phyloP scores from a whole-genome alignment of 768 basidiomycete genomes.

The Leccinum ochraceum region DNA sequence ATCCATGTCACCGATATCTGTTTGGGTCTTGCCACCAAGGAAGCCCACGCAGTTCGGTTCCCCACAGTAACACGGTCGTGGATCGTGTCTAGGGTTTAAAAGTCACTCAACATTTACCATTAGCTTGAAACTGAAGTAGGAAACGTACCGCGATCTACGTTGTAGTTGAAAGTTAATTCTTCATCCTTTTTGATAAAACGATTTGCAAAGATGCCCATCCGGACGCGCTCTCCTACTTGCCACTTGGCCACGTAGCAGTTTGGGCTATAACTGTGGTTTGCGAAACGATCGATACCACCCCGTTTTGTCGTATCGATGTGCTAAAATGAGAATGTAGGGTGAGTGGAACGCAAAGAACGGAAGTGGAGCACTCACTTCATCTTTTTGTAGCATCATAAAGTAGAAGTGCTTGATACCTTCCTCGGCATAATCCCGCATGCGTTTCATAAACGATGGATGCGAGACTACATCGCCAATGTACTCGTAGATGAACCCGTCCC shows the following conservation, averaged over 20 bases:
- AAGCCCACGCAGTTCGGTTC: conserved; percentile 94
- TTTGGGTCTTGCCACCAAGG: conserved; percentile 98
- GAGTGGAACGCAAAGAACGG: neutral
- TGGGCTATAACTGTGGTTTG: conserved; percentile 96
- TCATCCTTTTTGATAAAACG: conserved; percentile 73
- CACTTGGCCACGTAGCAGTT: conserved; percentile 99
- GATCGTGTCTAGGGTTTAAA: conserved; percentile 67
- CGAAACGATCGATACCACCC: conserved; percentile 95
- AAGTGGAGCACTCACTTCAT: conserved; percentile 64
- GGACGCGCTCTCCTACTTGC: conserved; percentile 85
- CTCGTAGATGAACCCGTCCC: conserved; percentile 94
- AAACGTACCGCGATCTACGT: conserved; percentile 91
- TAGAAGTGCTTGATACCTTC: conserved; percentile 97
- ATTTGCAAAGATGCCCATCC: conserved; percentile 99
- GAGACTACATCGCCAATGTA: conserved; percentile 97
- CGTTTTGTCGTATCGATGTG: conserved; percentile 98
- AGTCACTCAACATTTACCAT: neutral
- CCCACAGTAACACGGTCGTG: conserved; percentile 93
- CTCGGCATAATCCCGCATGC: conserved; percentile 91
- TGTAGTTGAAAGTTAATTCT: conserved; percentile 98
- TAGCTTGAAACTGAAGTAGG: neutral
- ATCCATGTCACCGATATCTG: conserved; percentile 92
- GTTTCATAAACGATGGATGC: conserved; percentile 82
- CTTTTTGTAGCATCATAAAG: conserved; percentile 99
- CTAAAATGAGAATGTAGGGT: conserved; percentile 38